A percentile compares a stretch with the other conserved stretches of the same genome.
Evolutionary conservation across 2,329 filamentous ascomycete species (phyloP).

Genomic region (Botryotinia globosa): DNA sequence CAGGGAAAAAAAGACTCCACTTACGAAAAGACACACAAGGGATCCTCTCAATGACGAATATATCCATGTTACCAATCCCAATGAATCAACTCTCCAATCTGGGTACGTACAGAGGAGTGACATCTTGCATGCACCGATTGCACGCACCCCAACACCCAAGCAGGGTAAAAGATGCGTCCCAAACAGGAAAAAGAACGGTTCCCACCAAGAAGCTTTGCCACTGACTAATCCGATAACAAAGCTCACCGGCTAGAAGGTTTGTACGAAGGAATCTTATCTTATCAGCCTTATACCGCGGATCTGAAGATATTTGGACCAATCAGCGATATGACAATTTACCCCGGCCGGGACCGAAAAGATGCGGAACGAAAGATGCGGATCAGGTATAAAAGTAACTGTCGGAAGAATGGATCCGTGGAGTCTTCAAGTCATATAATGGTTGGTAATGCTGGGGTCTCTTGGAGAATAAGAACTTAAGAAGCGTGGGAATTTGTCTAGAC

Average conservation of each 20-base stretch:
- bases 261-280: background rate
- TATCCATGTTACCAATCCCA: background rate
- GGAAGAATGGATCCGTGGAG: background rate
- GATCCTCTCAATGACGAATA: background rate
- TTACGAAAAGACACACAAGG: background rate
- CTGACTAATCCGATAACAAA: background rate
- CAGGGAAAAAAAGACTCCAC: constrained; percentile 1
- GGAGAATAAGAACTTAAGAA: background rate
- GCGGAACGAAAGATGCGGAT: background rate
- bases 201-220: background rate
- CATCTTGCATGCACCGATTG: background rate
- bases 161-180: background rate
- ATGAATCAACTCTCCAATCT: background rate
- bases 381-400: background rate
- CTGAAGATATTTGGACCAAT: background rate
- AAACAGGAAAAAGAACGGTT: background rate
- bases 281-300: background rate
- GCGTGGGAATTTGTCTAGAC: background rate
- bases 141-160: background rate
- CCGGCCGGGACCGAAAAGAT: background rate
- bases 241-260: background rate
- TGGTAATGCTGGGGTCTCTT: background rate
- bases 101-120: no score
- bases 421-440: no score
- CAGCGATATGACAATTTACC: background rate